Base-by-base conservation (phyloP, 2,329 filamentous ascomycete genomes). In the Xylaria sp. region DNA sequence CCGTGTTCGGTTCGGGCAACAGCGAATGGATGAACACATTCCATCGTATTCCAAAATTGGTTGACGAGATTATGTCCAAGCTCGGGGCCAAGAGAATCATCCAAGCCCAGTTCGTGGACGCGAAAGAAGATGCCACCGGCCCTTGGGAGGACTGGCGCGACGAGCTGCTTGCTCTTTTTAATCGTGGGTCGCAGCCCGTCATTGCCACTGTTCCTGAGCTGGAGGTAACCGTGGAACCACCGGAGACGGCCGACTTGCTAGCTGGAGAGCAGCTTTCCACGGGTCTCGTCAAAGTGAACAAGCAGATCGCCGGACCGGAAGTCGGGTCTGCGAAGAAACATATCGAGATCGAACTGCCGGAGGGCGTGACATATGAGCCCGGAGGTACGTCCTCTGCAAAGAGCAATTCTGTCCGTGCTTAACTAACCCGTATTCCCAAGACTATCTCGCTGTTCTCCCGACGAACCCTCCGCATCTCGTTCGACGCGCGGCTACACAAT, bases 31-130 rank as follows among this genome's bases (percentile, higher is more conserved):
- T 80, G 0, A 79, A 83, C 37, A 93, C 91, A 0, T 93, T 90
- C 79, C 90, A 93, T 71, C 84, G 84, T 12, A 85, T 94, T 8
- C 92, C 92, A 0, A 91, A 84, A 69, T 80, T 89, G 0, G 82
- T 93, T 2, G 86, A 93, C 65, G 73, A 83, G 1, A 81, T 83
- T 0, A 81, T 92, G 1, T 79, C 80, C 15, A 78, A 82, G 31
- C 81, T 83, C 55, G 89, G 88, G 60, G 79, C 82, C 2, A 79
- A 78, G n/a, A 79, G 82, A 28, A n/a, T 67, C 37, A 57, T 70
- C 34, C 8, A 44, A 7, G 23, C 67, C 6, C 44, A 39, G 31
- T 65, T 69, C 15, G 63, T 69, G 25, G 63, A 71, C 39, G 63
- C 66, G n/a, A 69, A 69, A 25, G 63, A 65, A 52, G 69, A 71